Evolutionary conservation across 495 filamentous ascomycete genomes (phyloP).

Genomic region (Friedmanniomyces simplex): DNA sequence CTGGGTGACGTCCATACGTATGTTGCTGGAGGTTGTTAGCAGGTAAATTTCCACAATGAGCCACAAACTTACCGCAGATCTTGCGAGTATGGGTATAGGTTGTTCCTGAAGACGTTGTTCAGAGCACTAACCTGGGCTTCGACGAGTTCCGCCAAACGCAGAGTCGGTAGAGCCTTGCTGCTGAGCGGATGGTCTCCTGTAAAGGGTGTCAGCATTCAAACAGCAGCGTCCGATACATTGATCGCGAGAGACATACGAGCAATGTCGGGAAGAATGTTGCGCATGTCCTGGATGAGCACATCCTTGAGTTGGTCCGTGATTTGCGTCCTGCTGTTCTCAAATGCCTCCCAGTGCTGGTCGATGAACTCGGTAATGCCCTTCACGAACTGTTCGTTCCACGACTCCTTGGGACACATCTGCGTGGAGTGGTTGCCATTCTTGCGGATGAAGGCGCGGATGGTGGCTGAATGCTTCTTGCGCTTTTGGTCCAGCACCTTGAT

Average conservation of each 20-base stretch:
- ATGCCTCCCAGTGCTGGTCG: background rate
- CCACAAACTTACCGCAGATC: background rate
- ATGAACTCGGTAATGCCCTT: background rate
- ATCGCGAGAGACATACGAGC: background rate
- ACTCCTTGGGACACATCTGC: background rate
- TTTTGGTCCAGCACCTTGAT: background rate
- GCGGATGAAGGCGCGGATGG: constrained; percentile 11
- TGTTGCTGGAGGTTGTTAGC: constrained; percentile 1
- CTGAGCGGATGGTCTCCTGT: background rate
- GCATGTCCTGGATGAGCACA: background rate
- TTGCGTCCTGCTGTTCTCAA: background rate
- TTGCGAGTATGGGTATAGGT: background rate
- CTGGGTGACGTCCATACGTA: background rate
- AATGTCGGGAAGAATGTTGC: background rate
- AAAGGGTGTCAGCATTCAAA: background rate
- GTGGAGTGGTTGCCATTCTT: constrained; percentile 12
- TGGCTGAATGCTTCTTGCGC: background rate
- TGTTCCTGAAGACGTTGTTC: background rate
- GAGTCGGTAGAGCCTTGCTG: background rate
- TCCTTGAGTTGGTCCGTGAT: background rate
- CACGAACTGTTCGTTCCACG: constrained; percentile 13
- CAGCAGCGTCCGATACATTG: background rate
- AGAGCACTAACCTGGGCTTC: background rate
- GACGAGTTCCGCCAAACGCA: background rate
- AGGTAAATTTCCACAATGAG: background rate